Base-by-base conservation (phyloP, 495 filamentous ascomycete species). In the Hyaloscypha finlandica region DNA sequence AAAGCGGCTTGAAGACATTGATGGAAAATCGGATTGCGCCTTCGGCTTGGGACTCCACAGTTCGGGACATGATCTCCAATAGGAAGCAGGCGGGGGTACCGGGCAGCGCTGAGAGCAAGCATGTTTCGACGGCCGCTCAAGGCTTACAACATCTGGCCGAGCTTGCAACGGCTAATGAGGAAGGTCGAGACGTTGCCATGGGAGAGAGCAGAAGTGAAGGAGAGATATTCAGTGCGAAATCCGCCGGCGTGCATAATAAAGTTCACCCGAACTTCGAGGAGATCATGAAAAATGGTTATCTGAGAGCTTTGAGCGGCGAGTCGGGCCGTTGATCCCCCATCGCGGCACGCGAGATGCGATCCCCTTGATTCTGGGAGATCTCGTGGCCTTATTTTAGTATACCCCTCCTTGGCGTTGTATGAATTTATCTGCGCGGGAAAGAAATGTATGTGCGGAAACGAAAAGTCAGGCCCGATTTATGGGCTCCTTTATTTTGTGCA, bases 131-230 rank as follows among this genome's bases (percentile, higher is more conserved):
- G 8, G 75, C 76, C n/a, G 77, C 74, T 52, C 77, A 79, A 70
- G 78, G 78, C 48, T 77, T 90, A 19, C 87, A 89, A 72, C 86
- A 87, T 65, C 80, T 90, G 8, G 89, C 88, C 2, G 88, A 90
- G 68, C 74, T 91, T 19, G 88, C 88, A 3, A 79, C 81, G 9
- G 79, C 80, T 6, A 73, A 74, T 4, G 76, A 76, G 53, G 66
- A 59, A 20, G 76, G 75, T 29, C 61, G 67, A 2, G 30, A 68
- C 3, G 74, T 73, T 59, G 53, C 61, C 16, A 71, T 61, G 25
- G 71, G 66, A 19, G 61, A 67, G 53, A 39, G 42, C n/a, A 57
- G 59, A 37, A 63, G 62, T 20, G 58, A 67, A 57, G 59, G 48
- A 14, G 65, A 67, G 3, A 67, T 31, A 11, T 48, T 48, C 31